Evolutionary conservation across 1,139 yeast genomes (phyloP).

Genomic region (Spathaspora sp.): DNA sequence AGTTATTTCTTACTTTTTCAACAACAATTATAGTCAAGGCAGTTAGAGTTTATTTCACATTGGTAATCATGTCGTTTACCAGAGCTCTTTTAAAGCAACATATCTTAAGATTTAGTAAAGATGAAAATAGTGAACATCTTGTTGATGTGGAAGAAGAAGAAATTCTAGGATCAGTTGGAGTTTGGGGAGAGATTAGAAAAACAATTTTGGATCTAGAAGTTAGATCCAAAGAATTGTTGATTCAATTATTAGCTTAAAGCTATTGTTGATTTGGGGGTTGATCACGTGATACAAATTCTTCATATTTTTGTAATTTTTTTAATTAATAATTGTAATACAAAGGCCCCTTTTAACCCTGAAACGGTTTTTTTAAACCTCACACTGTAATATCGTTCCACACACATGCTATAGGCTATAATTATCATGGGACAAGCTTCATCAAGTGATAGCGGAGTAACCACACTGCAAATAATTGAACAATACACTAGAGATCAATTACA

Average conservation of each 20-base stretch:
- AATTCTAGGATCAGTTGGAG: conserved; percentile 20
- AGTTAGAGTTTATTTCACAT: conserved; percentile 63
- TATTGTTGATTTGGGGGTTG: not conserved
- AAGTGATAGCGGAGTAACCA: not conserved
- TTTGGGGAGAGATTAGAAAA: conserved; percentile 22
- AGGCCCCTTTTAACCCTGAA: not conserved
- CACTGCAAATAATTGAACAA: conserved; percentile 13
- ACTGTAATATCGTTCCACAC: too few relatives aligned
- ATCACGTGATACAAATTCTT: too few relatives aligned
- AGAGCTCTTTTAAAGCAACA: conserved; percentile 41
- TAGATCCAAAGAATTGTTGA: conserved; percentile 29
- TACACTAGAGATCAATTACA: conserved; percentile 20
- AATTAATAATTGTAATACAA: not conserved
- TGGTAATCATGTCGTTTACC: conserved; percentile 63
- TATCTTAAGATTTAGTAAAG: conserved; percentile 8
- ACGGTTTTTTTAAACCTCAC: not conserved
- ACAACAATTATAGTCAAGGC: conserved; percentile 54
- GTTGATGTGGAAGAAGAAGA: conserved; percentile 30
- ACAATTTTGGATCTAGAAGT: conserved; percentile 29
- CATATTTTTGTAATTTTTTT: not conserved
- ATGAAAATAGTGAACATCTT: conserved; percentile 3
- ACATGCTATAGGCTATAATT: too few relatives aligned
- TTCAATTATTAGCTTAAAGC: conserved; percentile 19
- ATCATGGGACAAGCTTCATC: conserved; percentile 19
- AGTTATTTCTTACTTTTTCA: conserved; percentile 63